Conservation (phyloP, 306 rosid species). For the Malus orientalis region DNA sequence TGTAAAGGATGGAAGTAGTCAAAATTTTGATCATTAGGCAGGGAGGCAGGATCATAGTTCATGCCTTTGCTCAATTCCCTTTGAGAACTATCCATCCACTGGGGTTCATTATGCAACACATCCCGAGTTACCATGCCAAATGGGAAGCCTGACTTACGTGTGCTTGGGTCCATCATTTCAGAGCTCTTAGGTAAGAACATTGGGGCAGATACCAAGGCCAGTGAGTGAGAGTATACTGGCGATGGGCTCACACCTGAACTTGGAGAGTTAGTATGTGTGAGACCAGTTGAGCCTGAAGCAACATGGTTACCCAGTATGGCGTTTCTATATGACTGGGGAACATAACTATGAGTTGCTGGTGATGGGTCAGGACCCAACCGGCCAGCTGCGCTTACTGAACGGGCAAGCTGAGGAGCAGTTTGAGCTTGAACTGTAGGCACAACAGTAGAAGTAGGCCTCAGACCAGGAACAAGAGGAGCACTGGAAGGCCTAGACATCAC, state of each 20-base stretch:
- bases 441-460: slow-evolving; percentile 67
- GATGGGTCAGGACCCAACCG: slow-evolving; percentile 85
- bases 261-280: slow-evolving; percentile 45
- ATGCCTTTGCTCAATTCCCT: slow-evolving; percentile 46
- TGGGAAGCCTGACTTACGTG: slow-evolving; percentile 42
- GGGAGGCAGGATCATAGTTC: slow-evolving; percentile 44
- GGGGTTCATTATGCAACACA: slow-evolving; percentile 53
- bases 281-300: slow-evolving; percentile 42
- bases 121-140: slow-evolving; percentile 45
- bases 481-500: slow-evolving; percentile 74
- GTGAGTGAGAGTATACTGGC: slow-evolving; percentile 46
- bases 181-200: slow-evolving; percentile 51
- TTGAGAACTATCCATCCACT: slow-evolving; percentile 60
- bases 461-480: slow-evolving; percentile 76
- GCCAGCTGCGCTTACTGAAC: slow-evolving; percentile 81
- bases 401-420: slow-evolving; percentile 61
- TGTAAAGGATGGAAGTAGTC: slow-evolving; percentile 48
- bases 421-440: slow-evolving; percentile 79
- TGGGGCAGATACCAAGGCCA: slow-evolving; percentile 59
- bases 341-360: slow-evolving; percentile 62
- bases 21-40: slow-evolving; percentile 44
- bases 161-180: slow-evolving; percentile 50
- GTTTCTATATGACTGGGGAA: slow-evolving; percentile 87
- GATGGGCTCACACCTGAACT: slow-evolving; percentile 46
- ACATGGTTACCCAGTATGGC: slow-evolving; percentile 79